phyloP scores from a whole-genome alignment of 352 stramenopile genomes.

The Globisporangium apiculatum region DNA sequence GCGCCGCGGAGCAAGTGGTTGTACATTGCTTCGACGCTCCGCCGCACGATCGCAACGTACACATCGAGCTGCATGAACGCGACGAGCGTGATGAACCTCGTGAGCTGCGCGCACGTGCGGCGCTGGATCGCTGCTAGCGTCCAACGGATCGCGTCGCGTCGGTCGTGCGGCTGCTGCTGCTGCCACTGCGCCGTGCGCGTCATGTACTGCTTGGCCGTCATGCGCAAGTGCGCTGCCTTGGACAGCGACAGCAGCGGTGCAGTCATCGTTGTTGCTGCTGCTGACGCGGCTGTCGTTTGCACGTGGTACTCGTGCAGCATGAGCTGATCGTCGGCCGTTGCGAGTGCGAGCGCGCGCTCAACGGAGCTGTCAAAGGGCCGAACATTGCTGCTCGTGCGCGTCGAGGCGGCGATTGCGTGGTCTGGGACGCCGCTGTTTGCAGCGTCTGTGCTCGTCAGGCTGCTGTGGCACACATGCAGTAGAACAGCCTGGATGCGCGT shows the following conservation, averaged over 20 bases:
- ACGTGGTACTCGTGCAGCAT: constrained; percentile 33
- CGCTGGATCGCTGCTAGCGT: constrained; percentile 60
- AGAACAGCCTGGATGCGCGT: constrained; percentile 30
- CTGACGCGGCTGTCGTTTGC: too few relatives aligned
- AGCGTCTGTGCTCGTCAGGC: constrained; percentile 28
- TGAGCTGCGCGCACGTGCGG: constrained; percentile 43
- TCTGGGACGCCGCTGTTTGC: constrained; percentile 35
- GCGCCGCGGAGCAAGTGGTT: constrained; percentile 33
- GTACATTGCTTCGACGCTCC: constrained; percentile 37
- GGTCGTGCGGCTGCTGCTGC: constrained; percentile 15
- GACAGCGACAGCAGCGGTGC: constrained; percentile 13
- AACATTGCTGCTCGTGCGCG: constrained; percentile 53
- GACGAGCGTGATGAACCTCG: constrained; percentile 42
- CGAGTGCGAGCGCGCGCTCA: constrained; percentile 38
- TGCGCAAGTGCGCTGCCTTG: constrained; percentile 14
- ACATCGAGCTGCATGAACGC: constrained; percentile 54
- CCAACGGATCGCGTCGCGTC: constrained; percentile 54
- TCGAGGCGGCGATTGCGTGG: constrained; percentile 44
- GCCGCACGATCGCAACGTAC: constrained; percentile 24
- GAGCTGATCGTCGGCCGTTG: constrained; percentile 41
- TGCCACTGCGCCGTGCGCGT: constrained; percentile 15
- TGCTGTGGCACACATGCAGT: constrained; percentile 24
- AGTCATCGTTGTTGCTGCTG: not conserved
- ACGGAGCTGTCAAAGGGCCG: constrained; percentile 50
- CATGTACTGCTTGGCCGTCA: constrained; percentile 14